Percentiles rank a stretch among this genome's conserved stretches.
These are phyloP conservation scores for Posidonia oceanica DNA, from an alignment of 116 monocot genomes.

Conservation along the genomic window DNA sequence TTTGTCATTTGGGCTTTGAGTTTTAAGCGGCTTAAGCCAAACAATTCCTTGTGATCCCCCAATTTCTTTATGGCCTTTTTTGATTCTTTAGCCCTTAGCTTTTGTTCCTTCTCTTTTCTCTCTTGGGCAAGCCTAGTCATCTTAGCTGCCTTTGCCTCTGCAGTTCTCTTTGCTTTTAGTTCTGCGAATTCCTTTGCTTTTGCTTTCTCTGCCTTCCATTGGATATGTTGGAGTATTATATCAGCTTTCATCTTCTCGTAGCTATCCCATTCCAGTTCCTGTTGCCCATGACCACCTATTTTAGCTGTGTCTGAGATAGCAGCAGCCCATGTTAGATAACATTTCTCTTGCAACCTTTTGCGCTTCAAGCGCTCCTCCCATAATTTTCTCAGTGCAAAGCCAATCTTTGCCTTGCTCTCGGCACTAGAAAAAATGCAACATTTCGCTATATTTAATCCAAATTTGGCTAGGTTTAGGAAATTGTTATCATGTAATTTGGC, in stretches of 20 bases:
- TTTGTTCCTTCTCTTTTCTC: conserved; percentile 22
- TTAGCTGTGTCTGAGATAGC: conserved; percentile 56
- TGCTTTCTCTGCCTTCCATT: conserved; percentile 30
- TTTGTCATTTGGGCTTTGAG: conserved; percentile 7
- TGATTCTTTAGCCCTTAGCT: conserved; percentile 17
- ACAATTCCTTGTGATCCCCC: not conserved
- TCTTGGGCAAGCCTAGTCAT: conserved; percentile 13
- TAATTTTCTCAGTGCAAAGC: conserved; percentile 38
- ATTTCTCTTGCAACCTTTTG: conserved; percentile 38
- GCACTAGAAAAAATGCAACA: conserved; percentile 27
- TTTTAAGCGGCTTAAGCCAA: conserved; percentile 9
- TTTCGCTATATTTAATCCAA: not conserved
- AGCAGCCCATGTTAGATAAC: conserved; percentile 37
- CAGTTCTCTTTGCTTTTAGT: conserved; percentile 31
- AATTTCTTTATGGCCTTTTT: conserved; percentile 11
- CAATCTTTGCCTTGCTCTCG: conserved; percentile 61
- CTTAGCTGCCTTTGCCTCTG: conserved; percentile 34
- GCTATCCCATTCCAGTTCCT: conserved; percentile 72
- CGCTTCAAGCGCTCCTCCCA: conserved; percentile 41
- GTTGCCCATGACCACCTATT: conserved; percentile 41
- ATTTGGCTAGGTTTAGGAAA: not conserved
- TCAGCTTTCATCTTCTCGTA: conserved; percentile 57
- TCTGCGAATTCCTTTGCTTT: conserved; percentile 31
- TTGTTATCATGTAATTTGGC: too few species aligned
- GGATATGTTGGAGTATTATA: conserved; percentile 23